A percentile compares a stretch with the other conserved stretches of the same genome.
Conservation (phyloP, 495 filamentous ascomycete species). For the Hypomontagnella monticulosa region DNA sequence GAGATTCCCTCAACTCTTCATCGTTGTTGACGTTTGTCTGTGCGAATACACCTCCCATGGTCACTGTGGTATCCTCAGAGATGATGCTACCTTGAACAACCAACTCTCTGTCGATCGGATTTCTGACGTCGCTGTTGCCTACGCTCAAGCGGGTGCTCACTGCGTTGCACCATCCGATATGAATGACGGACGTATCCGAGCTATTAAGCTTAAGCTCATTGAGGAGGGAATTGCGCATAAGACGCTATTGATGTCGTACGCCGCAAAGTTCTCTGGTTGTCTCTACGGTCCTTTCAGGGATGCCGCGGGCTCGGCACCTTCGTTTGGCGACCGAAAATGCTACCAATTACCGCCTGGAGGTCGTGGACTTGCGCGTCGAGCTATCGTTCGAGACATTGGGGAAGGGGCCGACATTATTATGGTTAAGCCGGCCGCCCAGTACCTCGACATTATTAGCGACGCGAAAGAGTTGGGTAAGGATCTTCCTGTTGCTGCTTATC, state of each 20-base stretch:
- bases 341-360: slow-evolving; percentile 95
- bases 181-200: slow-evolving; percentile 96
- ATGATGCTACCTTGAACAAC: slow-evolving; percentile 94
- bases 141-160: slow-evolving; percentile 92
- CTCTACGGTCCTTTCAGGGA: slow-evolving; percentile 98
- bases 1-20: slow-evolving; percentile 86
- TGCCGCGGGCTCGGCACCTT: slow-evolving; percentile 89
- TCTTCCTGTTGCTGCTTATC: slow-evolving; percentile 92
- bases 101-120: slow-evolving; percentile 90
- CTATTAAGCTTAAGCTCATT: slow-evolving; percentile 96
- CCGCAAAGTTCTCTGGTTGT: slow-evolving; percentile 95
- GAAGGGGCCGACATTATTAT: slow-evolving; percentile 99
- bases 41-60: slow-evolving; percentile 99
- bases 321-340: slow-evolving; percentile 93
- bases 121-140: slow-evolving; percentile 90
- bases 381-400: slow-evolving; percentile 86
- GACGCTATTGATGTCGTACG: slow-evolving; percentile 93
- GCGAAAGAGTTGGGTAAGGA: slow-evolving; percentile 92
- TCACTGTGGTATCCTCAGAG: slow-evolving; percentile 92
- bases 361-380: slow-evolving; percentile 90
- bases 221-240: slow-evolving; percentile 90
- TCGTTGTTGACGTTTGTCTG: slow-evolving; percentile 91
- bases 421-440: slow-evolving; percentile 96
- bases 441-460: slow-evolving; percentile 95
- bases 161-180: slow-evolving; percentile 98